Evolutionary conservation across 2,329 filamentous ascomycete genomes (phyloP), one percentile per base, ranked within the genome.

Genomic region (Fusarium bulbicola): DNA sequence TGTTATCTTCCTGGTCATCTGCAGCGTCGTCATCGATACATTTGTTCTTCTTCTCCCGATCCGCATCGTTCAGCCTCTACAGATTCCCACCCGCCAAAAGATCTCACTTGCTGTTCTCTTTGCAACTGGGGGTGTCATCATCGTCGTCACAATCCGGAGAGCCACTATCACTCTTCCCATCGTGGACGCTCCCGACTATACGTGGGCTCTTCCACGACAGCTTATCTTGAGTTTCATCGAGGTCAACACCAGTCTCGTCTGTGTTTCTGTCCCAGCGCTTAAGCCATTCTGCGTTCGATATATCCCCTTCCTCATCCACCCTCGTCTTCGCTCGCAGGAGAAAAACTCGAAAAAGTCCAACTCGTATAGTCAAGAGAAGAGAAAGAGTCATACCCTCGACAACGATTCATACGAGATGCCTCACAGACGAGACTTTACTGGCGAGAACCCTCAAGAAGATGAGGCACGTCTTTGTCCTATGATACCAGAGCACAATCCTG

Each of bases 1-100:
- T 0, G 75, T 78, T 54, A 63, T 80, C 37, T 76, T 70, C 2
- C 74, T 80, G 2, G 74, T 70, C 9, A 59, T 75, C 24, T 75
- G 75, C 72, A 86, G 86, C 72, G 86, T 87, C 42, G 13, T 85
- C 11, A 83, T 86, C 7, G 86, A 88, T 63, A 66, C 84, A 39
- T 83, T 83, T 74, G 84, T 87, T 43, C 79, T 87, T 12, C 57
- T 79, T 1, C 78, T 88, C 3, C 86, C 86, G 3, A 78, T 87
- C 40, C 80, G 79, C 3, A 83, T 85, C 3, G 79, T 88, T 1
- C 78, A 82, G 1, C 80, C 80, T 6, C 81, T 89, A 7, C 81
- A 86, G 62, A 86, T 88, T 12, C 85, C 86, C 0, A 77, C 76
- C 8, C 81, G 81, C 7, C 86, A 88, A 62, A 88, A 88, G 60